A percentile compares a stretch with the other conserved stretches of the same genome.
phyloP scores from a whole-genome alignment of 441 rosid species.

The Pelargonium citronellum region DNA sequence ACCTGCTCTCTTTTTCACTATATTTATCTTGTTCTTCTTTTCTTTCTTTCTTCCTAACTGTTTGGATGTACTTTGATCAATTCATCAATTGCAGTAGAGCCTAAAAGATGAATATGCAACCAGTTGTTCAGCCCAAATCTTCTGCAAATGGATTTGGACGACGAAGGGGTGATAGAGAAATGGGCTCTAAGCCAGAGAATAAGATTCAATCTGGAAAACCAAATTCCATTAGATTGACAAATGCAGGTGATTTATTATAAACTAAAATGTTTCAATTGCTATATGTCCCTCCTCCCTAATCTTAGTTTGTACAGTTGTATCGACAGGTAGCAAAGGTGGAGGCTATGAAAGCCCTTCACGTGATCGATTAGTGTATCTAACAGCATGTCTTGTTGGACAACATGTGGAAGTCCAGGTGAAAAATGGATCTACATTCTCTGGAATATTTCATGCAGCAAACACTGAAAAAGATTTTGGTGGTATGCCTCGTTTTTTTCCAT shows the following conservation, averaged over 20 bases:
- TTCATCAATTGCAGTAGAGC: constrained; percentile 1
- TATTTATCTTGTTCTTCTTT: neutral
- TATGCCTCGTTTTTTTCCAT: constrained; percentile 6
- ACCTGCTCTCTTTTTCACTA: neutral
- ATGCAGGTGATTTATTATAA: constrained; percentile 37
- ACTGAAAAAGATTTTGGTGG: constrained; percentile 77
- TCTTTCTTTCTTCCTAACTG: neutral
- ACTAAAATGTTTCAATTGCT: neutral
- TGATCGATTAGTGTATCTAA: constrained; percentile 61
- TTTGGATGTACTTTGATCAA: neutral
- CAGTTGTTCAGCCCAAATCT: constrained; percentile 43
- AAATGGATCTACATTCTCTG: constrained; percentile 74
- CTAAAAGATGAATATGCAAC: constrained; percentile 50
- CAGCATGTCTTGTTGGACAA: constrained; percentile 69
- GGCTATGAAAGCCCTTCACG: constrained; percentile 44
- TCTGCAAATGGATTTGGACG: constrained; percentile 63
- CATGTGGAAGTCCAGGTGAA: constrained; percentile 81
- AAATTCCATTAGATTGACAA: constrained; percentile 34
- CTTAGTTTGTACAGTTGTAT: constrained; percentile 32
- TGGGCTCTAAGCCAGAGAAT: constrained; percentile 46
- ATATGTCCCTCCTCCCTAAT: constrained; percentile 18
- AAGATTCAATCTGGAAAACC: constrained; percentile 59
- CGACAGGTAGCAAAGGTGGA: constrained; percentile 40
- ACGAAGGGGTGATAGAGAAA: constrained; percentile 57
- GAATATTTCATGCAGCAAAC: constrained; percentile 74